Evolutionary conservation across 1,139 yeast genomes (phyloP), one percentile per base, ranked within the genome.

Genomic region (Saccharomycopsis hybrid): DNA sequence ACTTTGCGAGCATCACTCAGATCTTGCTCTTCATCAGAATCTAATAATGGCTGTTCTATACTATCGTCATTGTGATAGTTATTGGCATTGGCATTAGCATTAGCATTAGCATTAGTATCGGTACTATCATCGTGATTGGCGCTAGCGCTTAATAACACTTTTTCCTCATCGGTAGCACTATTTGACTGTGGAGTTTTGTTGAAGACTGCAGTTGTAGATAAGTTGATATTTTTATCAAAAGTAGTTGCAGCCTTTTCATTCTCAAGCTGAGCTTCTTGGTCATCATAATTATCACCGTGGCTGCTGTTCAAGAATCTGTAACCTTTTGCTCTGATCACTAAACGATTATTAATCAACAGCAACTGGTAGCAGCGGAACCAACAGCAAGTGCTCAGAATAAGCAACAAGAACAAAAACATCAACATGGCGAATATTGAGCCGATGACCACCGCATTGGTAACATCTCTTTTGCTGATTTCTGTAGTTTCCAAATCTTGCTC

Each of bases 401-500:
- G 13, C 11, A 37, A 9, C 27, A 47, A 18, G 18, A 47, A 13
- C n/a, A 35, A 5, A 7, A 35, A 11, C 11, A 38, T n/a, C 4
- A 43, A 5, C 29, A 44, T 47, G 31, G 48, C 48, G 30, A 47
- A 36, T 18, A 47, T 44, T 8, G 50, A 33, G 36, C 45, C 50
- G 24, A 47, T 47, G 25, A 47, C 50, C 43, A 47, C 50, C 5
- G 50, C 43, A 32, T 47, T 47, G 7, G 50, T 47, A 8, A 47
- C 43, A 37, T 47, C 50, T 28, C 50, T 13, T 40, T 47, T 47
- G 38, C 50, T 47, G 29, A 47, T n/a, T 24, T 44, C 42, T 5
- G 7, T 5, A 5, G 39, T 24, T 11, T 36, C 37, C 18, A 42
- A 7, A 28, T 42, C 35, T 7, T 30, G 11, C n/a, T n/a, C n/a